phyloP scores from a whole-genome alignment of 2,329 filamentous ascomycete species.

The Sordariomycetes sp. region DNA sequence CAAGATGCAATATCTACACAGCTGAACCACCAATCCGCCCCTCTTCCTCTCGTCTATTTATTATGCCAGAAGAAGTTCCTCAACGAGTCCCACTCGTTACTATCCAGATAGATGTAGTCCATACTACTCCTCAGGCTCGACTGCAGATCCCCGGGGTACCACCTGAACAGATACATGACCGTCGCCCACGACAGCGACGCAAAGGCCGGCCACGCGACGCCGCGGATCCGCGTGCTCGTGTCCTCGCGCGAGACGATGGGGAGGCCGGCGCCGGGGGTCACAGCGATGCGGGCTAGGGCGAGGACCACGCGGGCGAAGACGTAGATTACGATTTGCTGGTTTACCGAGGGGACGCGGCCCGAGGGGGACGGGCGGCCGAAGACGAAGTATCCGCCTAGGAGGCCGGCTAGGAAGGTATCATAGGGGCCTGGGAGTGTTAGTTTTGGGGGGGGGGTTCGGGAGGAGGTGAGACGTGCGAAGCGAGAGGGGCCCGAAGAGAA shows the following conservation, averaged over 20 bases:
- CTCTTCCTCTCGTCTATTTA: conserved; percentile 23
- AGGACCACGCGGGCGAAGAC: conserved; percentile 87
- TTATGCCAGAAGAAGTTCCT: conserved; percentile 82
- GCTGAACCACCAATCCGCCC: too few species aligned
- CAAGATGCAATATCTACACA: background rate
- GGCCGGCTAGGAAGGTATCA: conserved; percentile 76
- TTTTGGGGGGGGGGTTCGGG: background rate
- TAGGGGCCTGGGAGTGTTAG: conserved; percentile 39
- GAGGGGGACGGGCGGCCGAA: conserved; percentile 58
- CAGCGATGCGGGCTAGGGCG: conserved; percentile 68
- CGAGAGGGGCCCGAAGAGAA: too few species aligned
- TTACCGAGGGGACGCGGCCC: conserved; percentile 65
- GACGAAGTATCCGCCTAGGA: conserved; percentile 83
- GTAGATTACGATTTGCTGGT: conserved; percentile 96
- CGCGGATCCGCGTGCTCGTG: conserved; percentile 35
- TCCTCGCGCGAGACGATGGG: conserved; percentile 34
- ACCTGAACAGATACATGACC: conserved; percentile 92
- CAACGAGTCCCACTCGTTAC: conserved; percentile 78
- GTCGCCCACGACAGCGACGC: conserved; percentile 81
- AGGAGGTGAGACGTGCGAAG: background rate
- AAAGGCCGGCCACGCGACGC: conserved; percentile 85
- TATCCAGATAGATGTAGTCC: conserved; percentile 91
- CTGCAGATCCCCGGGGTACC: conserved; percentile 85
- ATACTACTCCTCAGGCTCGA: conserved; percentile 87
- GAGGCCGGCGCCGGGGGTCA: conserved; percentile 48